Conservation (phyloP, 2,329 filamentous ascomycete species). For the Fusarium chaquense region DNA sequence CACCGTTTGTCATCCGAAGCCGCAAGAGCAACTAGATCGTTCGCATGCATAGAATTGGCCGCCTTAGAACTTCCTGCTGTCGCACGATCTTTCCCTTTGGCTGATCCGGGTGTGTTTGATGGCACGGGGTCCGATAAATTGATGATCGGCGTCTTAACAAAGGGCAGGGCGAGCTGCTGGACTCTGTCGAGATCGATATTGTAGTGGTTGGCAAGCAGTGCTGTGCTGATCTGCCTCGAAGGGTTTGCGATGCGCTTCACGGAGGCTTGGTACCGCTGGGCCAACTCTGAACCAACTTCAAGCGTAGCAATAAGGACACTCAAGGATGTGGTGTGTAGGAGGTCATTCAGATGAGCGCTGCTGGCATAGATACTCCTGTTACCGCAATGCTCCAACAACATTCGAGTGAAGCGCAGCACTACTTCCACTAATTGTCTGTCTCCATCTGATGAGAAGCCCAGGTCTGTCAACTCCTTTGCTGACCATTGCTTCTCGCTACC, state of each 20-base stretch:
- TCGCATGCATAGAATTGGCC: slow-evolving; percentile 76
- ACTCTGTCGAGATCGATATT: slow-evolving; percentile 83
- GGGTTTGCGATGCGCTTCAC: slow-evolving; percentile 79
- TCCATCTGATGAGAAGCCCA: slow-evolving; percentile 78
- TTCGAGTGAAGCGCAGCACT: slow-evolving; percentile 85
- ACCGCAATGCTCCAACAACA: slow-evolving; percentile 93
- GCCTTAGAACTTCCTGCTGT: slow-evolving; percentile 57
- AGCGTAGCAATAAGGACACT: slow-evolving; percentile 82
- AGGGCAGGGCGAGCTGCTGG: slow-evolving; percentile 84
- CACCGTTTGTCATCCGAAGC: slow-evolving; percentile 70
- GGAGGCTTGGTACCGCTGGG: slow-evolving; percentile 91
- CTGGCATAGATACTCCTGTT: slow-evolving; percentile 97
- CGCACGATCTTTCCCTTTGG: slow-evolving; percentile 82
- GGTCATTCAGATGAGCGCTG: slow-evolving; percentile 87
- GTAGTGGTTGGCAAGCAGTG: slow-evolving; percentile 86
- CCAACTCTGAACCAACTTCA: slow-evolving; percentile 84
- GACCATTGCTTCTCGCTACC: slow-evolving; percentile 62
- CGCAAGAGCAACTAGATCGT: slow-evolving; percentile 82
- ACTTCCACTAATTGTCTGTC: slow-evolving; percentile 84
- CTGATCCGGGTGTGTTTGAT: slow-evolving; percentile 65
- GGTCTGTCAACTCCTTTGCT: slow-evolving; percentile 61
- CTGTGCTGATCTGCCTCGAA: slow-evolving; percentile 74
- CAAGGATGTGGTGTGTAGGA: slow-evolving; percentile 88
- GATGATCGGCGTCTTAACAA: slow-evolving; percentile 75
- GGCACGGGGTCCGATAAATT: slow-evolving; percentile 65